A percentile compares a stretch with the other conserved stretches of the same genome.
Conservation (phyloP, 768 basidiomycete species). For the Amanita exitialis region DNA sequence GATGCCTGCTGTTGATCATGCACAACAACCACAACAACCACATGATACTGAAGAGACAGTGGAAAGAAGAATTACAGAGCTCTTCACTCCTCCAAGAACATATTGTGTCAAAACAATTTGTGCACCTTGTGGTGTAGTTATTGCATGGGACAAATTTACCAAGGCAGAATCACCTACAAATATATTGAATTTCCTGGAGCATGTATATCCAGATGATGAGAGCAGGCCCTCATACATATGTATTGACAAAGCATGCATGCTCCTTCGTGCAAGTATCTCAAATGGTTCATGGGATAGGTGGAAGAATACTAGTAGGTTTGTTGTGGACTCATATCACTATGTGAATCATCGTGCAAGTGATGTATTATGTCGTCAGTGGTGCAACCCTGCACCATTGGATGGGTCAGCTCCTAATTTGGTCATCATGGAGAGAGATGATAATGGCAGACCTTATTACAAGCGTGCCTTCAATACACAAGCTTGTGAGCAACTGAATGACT, state of each 20-base stretch:
- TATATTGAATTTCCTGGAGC: too few species aligned
- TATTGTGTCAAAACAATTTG: slow-evolving; percentile 21
- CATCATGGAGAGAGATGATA: slow-evolving; percentile 11
- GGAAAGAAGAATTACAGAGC: slow-evolving; percentile 9
- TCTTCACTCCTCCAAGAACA: slow-evolving; percentile 11
- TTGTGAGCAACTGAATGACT: neutral
- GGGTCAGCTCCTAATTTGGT: slow-evolving; percentile 20
- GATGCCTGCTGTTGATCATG: slow-evolving; percentile 7
- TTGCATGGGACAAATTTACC: slow-evolving; percentile 3
- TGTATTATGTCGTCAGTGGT: slow-evolving; percentile 18
- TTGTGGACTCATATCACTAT: too few species aligned
- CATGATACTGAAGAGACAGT: slow-evolving; percentile 11
- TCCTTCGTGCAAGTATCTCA: slow-evolving; percentile 7
- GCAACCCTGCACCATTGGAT: slow-evolving; percentile 21
- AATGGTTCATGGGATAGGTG: slow-evolving; percentile 10
- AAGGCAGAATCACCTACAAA: slow-evolving; percentile 17
- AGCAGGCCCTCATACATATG: slow-evolving; percentile 8
- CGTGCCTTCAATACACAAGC: slow-evolving; percentile 19
- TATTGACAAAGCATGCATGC: too few species aligned
- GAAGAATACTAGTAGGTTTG: slow-evolving; percentile 15
- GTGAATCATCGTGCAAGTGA: slow-evolving; percentile 17
- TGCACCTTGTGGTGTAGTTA: slow-evolving; percentile 9
- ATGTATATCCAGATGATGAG: slow-evolving; percentile 9
- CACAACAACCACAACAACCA: slow-evolving; percentile 7
- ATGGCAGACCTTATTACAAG: slow-evolving; percentile 13